Base-by-base conservation (phyloP, 345 rosid genomes). In the Geranium brycei region DNA sequence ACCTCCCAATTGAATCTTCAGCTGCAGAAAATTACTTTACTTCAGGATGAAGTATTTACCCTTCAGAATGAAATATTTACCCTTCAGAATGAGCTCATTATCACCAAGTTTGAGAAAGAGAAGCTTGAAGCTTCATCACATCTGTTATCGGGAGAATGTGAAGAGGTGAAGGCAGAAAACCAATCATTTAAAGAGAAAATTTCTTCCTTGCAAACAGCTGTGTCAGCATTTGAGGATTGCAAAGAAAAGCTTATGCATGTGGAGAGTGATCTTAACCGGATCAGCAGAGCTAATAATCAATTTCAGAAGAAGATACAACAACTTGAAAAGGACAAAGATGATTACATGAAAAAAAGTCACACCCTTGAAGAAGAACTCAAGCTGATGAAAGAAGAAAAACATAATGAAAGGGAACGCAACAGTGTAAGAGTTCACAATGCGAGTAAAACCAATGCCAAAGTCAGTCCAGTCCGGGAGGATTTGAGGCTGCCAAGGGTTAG, bases 351-450 rank as follows among this genome's bases (percentile, higher is more conserved):
- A 57, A 79, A 62, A 75, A 32, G 69, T 62, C 75, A 38, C 66
- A 69, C 77, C 57, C 77, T 79, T n/a, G 84, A 81, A 66, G 81
- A 77, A 63, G 79, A 78, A 64, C 51, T 78, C 63, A 69, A 69
- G 58, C 13, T 68, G 57, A 56, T 64, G 35, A 73, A 74, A 65
- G 83, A 72, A 77, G 75, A 72, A 62, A 68, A 62, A 66, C 77
- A 62, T 57, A 73, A 62, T 28, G 70, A 47, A 58, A 62, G 53
- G 61, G 69, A 75, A 30, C 64, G 66, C 18, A 67, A 19, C 35
- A 31, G 57, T 17, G 30, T 16, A 18, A 60, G 58, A 63, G 64
- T 31, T 31, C 55, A 17, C 2, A 68, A 59, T 47, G 5, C n/a
- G 13, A 19, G 62, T 16, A 66, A 53, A 68, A 23, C 66, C 70